Evolutionary conservation across 495 filamentous ascomycete genomes (phyloP), one percentile per base, ranked within the genome.

Genomic region (Penicilliopsis zonata): DNA sequence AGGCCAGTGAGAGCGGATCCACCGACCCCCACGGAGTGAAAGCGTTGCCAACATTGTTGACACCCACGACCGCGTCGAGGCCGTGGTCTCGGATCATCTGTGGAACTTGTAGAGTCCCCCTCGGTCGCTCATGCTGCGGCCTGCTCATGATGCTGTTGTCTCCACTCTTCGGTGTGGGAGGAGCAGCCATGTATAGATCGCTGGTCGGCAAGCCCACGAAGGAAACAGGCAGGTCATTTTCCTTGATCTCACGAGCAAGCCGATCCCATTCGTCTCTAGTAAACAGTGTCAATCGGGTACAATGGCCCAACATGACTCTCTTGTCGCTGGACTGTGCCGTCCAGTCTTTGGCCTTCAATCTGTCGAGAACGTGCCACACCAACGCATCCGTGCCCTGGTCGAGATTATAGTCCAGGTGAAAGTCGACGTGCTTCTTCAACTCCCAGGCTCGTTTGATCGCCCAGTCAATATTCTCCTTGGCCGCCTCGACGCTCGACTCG

Each of bases 21-120:
- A 65, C 70, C n/a, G 57, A 70, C 0, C 80, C 81, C 40, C 77
- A 74, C 0, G 80, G 82, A 7, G 82, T 83, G 41, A 86, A 84
- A 0, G 80, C 74, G 50, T 86, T 85, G 2, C 79, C 80, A 12
- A 85, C 71, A 38, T 86, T 86, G 40, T 84, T 83, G n/a, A 84
- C 63, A 1, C 76, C 70, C 2, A 84, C 61, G 7, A 74, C 69
- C 1, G 63, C 76, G 30, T 75, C 60, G 2, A 85, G 44, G 0
- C 55, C 59, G 38, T 80, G 59, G 15, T 72, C 53, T 23, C 63
- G 54, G 18, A 85, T 80, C 67, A 86, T 61, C 1, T 73, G 56
- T 1, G 70, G 64, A 4, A 84, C 57, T 13, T 68, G 67, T 7
- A 86, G 53, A 2, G 80, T 84, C 1, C 75, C 77, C 36, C 75